Conservation (phyloP, 2,329 filamentous ascomycete genomes). For the Colletotrichum destructivum region DNA sequence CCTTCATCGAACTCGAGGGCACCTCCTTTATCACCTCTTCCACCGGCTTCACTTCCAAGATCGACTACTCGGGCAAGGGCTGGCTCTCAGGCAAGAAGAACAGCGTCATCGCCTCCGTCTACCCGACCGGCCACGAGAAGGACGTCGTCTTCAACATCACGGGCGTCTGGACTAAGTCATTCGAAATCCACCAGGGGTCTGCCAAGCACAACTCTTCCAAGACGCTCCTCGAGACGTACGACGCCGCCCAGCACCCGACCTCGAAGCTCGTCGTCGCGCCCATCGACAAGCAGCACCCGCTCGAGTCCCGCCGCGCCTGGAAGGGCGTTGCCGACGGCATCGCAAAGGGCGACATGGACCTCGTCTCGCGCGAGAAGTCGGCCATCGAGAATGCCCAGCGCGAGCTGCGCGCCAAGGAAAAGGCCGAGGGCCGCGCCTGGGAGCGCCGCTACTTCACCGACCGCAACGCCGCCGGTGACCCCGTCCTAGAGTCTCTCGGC, state of each 20-base stretch:
- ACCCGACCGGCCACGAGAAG: conserved; percentile 79
- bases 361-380: conserved; percentile 82
- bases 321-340: conserved; percentile 87
- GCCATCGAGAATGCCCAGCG: conserved; percentile 93
- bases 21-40: conserved; percentile 89
- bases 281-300: conserved; percentile 84
- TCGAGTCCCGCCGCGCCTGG: conserved; percentile 93
- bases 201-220: conserved; percentile 64
- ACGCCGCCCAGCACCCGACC: conserved; percentile 69
- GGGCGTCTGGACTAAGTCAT: conserved; percentile 91
- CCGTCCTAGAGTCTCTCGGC: conserved; percentile 62
- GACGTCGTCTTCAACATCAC: conserved; percentile 84
- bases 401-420: conserved; percentile 80
- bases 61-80: conserved; percentile 94
- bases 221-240: conserved; percentile 71
- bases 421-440: conserved; percentile 83
- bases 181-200: conserved; percentile 80
- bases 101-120: conserved; percentile 83
- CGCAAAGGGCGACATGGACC: conserved; percentile 85
- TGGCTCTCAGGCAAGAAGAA: conserved; percentile 99
- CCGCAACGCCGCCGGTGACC: conserved; percentile 60
- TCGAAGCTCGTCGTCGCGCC: conserved; percentile 81
- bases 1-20: conserved; percentile 92
- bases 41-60: conserved; percentile 87
- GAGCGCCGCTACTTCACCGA: conserved; percentile 85